A percentile compares a stretch with the other conserved stretches of the same genome.
These are phyloP conservation scores for Proliferodiscus dingleyae DNA, from an alignment of 2,329 filamentous ascomycete species.

Conservation along the genomic window DNA sequence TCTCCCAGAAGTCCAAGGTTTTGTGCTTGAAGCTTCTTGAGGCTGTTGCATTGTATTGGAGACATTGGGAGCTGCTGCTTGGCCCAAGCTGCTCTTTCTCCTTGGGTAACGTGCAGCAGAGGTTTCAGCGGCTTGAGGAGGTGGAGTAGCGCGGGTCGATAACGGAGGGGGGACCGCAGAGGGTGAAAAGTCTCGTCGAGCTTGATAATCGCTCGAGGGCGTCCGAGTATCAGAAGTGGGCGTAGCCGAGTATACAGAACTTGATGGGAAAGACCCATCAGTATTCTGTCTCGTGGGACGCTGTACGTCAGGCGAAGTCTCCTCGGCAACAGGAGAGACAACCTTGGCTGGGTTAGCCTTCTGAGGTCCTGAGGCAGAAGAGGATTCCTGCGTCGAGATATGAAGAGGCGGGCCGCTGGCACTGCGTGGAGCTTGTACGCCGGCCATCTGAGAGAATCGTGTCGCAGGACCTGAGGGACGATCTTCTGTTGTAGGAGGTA, in stretches of 20 bases:
- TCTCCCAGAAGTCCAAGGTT: conserved; percentile 31
- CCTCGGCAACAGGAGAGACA: conserved; percentile 15
- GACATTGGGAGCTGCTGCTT: conserved; percentile 35
- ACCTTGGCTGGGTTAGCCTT: conserved; percentile 18
- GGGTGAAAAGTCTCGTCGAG: conserved; percentile 46
- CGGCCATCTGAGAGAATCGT: conserved; percentile 28
- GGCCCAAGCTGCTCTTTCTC: conserved; percentile 57
- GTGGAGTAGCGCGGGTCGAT: conserved; percentile 38
- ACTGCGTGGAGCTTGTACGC: conserved; percentile 16
- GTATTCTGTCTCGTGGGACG: conserved; percentile 10
- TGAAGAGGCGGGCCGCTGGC: conserved; percentile 23
- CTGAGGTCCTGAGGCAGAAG: conserved; percentile 15
- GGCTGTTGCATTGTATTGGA: conserved; percentile 10
- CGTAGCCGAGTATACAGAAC: conserved; percentile 13
- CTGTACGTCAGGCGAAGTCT: conserved; percentile 14
- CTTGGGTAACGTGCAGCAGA: conserved; percentile 47
- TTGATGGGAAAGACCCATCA: conserved; percentile 7
- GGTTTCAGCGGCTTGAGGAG: conserved; percentile 30
- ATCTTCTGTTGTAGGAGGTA: conserved; percentile 10
- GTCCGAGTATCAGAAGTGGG: conserved; percentile 24
- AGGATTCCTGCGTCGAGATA: conserved; percentile 22
- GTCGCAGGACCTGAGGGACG: conserved; percentile 21
- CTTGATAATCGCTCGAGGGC: conserved; percentile 33
- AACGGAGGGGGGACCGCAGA: conserved; percentile 47
- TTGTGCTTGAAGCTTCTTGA: conserved; percentile 16